Evolutionary conservation across 169 alveolate species (phyloP).

Genomic region (Cryptosporidium parvum): DNA sequence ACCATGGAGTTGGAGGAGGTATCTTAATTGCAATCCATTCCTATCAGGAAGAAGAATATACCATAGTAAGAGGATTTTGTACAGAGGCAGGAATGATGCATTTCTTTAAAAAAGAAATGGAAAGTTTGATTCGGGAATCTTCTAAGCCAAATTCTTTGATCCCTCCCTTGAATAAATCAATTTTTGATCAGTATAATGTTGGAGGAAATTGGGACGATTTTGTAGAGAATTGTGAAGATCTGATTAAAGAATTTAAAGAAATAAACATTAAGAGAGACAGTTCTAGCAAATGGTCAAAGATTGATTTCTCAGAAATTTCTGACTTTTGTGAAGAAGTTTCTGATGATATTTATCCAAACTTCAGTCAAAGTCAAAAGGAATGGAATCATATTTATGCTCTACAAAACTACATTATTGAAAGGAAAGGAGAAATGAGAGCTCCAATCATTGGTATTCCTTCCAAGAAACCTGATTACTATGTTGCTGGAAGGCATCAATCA

Average conservation of each 20-base stretch:
- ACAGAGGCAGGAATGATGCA: constrained; percentile 61
- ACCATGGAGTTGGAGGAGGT: constrained; percentile 67
- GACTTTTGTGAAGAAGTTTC: constrained; percentile 73
- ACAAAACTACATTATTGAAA: constrained; percentile 50
- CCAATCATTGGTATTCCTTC: constrained; percentile 64
- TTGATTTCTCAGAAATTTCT: constrained; percentile 48
- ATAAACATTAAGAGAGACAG: constrained; percentile 6
- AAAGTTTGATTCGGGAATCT: constrained; percentile 55
- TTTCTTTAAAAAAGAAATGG: constrained; percentile 57
- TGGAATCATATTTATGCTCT: constrained; percentile 53
- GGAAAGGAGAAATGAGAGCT: constrained; percentile 31
- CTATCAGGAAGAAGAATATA: constrained; percentile 60
- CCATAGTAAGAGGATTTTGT: constrained; percentile 53
- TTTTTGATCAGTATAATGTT: constrained; percentile 35
- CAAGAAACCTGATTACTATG: constrained; percentile 53
- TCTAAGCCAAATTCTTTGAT: constrained; percentile 55
- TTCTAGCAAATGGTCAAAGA: constrained; percentile 22
- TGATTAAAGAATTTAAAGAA: constrained; percentile 1
- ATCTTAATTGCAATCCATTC: constrained; percentile 53
- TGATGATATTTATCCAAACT: constrained; percentile 70
- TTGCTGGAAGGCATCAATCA: constrained; percentile 70
- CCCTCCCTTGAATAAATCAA: constrained; percentile 37
- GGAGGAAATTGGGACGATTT: constrained; percentile 74
- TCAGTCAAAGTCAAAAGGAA: constrained; percentile 15
- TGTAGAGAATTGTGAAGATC: constrained; percentile 65